Evolutionary conservation across 441 rosid species (phyloP).

Genomic region (Gossypium schwendimanii): DNA sequence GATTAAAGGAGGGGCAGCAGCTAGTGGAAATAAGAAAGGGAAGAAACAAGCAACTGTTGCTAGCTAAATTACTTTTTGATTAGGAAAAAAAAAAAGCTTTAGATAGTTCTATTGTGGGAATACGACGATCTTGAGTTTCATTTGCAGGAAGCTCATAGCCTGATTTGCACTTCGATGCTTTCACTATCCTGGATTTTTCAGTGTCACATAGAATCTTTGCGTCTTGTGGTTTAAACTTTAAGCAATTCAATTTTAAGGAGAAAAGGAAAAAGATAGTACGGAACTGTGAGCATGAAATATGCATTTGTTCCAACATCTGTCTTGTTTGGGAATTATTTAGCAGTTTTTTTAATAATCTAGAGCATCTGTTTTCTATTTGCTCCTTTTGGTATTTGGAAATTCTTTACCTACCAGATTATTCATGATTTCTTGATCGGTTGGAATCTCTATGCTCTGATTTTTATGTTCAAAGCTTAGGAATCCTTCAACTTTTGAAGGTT

Average conservation of each 20-base stretch:
- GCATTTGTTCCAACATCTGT: no score
- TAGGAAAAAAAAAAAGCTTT: not conserved
- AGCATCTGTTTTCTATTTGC: not conserved
- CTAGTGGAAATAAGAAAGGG: slow-evolving; percentile 27
- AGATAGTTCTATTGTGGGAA: not conserved
- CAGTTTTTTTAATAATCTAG: not conserved
- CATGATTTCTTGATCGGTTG: not conserved
- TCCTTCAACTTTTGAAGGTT: not conserved
- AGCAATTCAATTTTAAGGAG: not conserved
- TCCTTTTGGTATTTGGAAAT: not conserved
- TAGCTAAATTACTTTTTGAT: slow-evolving; percentile 6
- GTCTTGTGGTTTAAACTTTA: not conserved
- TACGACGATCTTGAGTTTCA: not conserved
- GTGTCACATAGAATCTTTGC: not conserved
- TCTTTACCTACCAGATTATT: not conserved
- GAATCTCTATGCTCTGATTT: not conserved
- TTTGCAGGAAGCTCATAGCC: not conserved
- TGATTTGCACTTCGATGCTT: not conserved
- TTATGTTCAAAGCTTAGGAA: not conserved
- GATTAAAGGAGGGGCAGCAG: slow-evolving; percentile 38
- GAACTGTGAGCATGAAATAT: not conserved
- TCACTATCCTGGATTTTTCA: not conserved
- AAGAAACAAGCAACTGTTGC: slow-evolving; percentile 29
- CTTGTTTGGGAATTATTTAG: not conserved
- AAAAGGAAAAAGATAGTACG: no score